phyloP scores from a whole-genome alignment of 805 yeast genomes.

The Kluyveromyces wickerhamii region DNA sequence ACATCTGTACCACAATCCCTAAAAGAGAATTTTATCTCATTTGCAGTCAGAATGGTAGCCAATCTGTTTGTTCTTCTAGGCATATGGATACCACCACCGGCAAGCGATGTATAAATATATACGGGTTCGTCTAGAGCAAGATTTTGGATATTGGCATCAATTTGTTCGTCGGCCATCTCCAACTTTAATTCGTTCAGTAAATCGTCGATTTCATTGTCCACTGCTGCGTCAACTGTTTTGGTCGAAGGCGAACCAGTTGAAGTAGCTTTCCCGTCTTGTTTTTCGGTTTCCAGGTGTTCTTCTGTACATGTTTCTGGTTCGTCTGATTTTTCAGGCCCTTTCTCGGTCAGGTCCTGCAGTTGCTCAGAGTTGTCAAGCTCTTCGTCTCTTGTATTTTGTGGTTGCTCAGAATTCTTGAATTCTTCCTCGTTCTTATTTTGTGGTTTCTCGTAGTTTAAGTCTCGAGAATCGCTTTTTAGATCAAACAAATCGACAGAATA shows the following conservation, averaged over 20 bases:
- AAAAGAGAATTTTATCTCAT: conserved; percentile 55
- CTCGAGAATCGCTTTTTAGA: too few relatives aligned
- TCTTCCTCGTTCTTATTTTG: background rate
- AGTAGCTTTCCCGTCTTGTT: background rate
- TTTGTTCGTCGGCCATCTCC: background rate
- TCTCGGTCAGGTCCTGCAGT: background rate
- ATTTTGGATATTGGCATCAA: conserved; percentile 12
- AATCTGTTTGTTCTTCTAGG: conserved; percentile 70
- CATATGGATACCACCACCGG: conserved; percentile 78
- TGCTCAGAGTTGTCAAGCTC: background rate
- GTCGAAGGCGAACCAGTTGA: background rate
- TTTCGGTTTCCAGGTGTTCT: too few relatives aligned
- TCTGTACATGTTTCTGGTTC: conserved; percentile 6
- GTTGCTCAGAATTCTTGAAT: background rate
- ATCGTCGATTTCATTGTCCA: conserved; percentile 27
- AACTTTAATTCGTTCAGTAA: conserved; percentile 20
- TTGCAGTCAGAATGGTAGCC: conserved; percentile 66
- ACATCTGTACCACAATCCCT: conserved; percentile 84
- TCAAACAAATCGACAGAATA: conserved; percentile 17
- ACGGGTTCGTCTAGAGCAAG: conserved; percentile 48
- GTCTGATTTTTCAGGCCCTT: background rate
- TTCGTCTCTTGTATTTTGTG: background rate
- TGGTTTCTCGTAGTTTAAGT: too few relatives aligned
- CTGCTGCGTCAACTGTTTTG: conserved; percentile 5
- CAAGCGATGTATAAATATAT: conserved; percentile 74